Base-by-base conservation (phyloP, 306 rosid genomes). In the Abrus pulchellus region DNA sequence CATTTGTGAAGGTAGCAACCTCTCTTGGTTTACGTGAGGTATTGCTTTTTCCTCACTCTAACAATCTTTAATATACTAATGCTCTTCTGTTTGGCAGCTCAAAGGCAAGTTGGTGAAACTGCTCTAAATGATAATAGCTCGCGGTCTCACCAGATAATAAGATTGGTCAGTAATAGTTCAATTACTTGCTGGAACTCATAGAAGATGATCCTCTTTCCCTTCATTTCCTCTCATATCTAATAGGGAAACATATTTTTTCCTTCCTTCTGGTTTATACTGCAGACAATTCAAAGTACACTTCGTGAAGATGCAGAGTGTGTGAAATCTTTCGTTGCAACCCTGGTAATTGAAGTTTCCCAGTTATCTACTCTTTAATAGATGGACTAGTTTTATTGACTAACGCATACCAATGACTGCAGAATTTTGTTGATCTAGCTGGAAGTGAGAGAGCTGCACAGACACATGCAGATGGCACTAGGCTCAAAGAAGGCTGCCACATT, bases 61-160 rank as follows among this genome's bases (percentile, higher is more conserved):
- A 66, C 20, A 10, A 59, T 38, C 20, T 20, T 45, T 13, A 71
- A 47, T n/a, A 40, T 50, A 68, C 14, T 33, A 9, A 38, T 40
- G 73, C 82, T 59, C 49, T 78, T 62, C 41, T 64, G n/a, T 73
- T 75, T 76, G 83, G 80, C 84, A 96, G 97, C 99, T 67, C 99
- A 96, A 92, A 88, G 99, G 89, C 99, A 96, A 85, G 99, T 96
- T 36, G 99, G 99, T 4, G 99, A 96, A 88, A 96, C 99, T 68
- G 98, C 99, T 67, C 87, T 96, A 45, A 96, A 96, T 76, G 99
- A 96, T 80, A 90, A 76, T 81, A 96, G 99, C 83, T 96, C 99
- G 1, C 91, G 99, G 82, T 93, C 98, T 63, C 99, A 96, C 91
- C 99, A 93, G 88, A 96, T 96, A 79, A 96, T 96, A 84, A 89